Evolutionary conservation across 1,284 basidiomycete species (phyloP).

Genomic region (Peniophora sp.): DNA sequence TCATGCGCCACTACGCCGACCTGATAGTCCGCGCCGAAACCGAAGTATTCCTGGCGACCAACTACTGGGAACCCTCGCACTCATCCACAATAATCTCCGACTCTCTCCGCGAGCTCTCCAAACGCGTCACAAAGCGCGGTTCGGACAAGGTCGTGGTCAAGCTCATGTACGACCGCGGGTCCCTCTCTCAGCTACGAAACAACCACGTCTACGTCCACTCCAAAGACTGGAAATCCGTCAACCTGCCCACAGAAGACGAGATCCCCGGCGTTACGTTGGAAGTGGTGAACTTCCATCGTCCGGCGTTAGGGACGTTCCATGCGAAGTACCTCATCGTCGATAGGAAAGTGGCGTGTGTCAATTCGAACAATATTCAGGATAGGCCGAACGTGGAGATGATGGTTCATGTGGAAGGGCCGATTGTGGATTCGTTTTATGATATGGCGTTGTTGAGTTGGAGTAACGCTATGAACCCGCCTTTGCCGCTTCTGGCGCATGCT

Average conservation of each 20-base stretch:
- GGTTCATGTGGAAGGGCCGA: constrained; percentile 19
- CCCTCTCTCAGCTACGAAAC: constrained; percentile 46
- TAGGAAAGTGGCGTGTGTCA: constrained; percentile 63
- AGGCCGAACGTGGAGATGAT: constrained; percentile 63
- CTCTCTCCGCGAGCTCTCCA: constrained; percentile 48
- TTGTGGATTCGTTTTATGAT: constrained; percentile 55
- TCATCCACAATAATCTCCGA: constrained; percentile 44
- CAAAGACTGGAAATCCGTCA: constrained; percentile 43
- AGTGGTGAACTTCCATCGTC: constrained; percentile 47
- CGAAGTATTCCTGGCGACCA: constrained; percentile 53
- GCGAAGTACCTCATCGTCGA: constrained; percentile 75
- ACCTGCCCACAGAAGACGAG: constrained; percentile 48
- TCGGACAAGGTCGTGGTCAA: constrained; percentile 45
- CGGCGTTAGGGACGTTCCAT: constrained; percentile 70
- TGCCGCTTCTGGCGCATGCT: constrained; percentile 36
- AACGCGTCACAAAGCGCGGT: constrained; percentile 33
- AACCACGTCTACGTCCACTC: constrained; percentile 47
- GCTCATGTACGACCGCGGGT: constrained; percentile 65
- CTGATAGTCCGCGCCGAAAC: constrained; percentile 44
- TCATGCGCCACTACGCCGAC: constrained; percentile 47
- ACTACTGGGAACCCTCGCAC: constrained; percentile 43
- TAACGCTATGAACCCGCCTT: constrained; percentile 46
- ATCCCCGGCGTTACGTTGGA: constrained; percentile 58
- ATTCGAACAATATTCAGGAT: constrained; percentile 74
- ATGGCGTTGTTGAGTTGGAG: constrained; percentile 64